Evolutionary conservation across 495 filamentous ascomycete genomes (phyloP).

Genomic region (Penicillium chermesinum): DNA sequence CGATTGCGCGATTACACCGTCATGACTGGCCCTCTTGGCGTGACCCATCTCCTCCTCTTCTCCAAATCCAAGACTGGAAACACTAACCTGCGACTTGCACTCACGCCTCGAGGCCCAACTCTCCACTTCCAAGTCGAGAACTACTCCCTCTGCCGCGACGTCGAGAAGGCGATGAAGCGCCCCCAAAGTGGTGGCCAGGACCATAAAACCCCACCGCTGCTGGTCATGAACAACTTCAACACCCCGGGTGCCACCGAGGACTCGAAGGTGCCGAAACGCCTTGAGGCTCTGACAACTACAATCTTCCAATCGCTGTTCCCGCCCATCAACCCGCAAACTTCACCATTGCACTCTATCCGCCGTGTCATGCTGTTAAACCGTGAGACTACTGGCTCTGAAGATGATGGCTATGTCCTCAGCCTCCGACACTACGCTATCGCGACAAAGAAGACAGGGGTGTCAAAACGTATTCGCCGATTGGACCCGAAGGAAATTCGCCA

Average conservation of each 20-base stretch:
- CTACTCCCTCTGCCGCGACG: constrained; percentile 89
- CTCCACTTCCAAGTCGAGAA: constrained; percentile 94
- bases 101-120: constrained; percentile 87
- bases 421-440: constrained; percentile 93
- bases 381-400: constrained; percentile 51
- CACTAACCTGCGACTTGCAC: constrained; percentile 83
- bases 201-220: constrained; percentile 72
- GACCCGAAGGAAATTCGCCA: constrained; percentile 77
- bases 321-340: constrained; percentile 87
- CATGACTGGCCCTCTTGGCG: constrained; percentile 92
- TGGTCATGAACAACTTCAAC: constrained; percentile 98
- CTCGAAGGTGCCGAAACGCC: constrained; percentile 70
- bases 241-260: constrained; percentile 52
- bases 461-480: constrained; percentile 73
- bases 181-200: constrained; percentile 78
- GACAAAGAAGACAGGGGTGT: constrained; percentile 78
- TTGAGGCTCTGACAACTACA: constrained; percentile 88
- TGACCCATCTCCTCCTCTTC: constrained; percentile 92
- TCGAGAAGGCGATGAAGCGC: constrained; percentile 73
- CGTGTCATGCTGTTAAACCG: constrained; percentile 88
- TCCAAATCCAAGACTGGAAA: constrained; percentile 85
- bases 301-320: constrained; percentile 97
- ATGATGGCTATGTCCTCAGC: constrained; percentile 76
- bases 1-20: constrained; percentile 86
- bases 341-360: constrained; percentile 80